Evolutionary conservation across 2,329 filamentous ascomycete genomes (phyloP).

Genomic region (Diaporthe sp.): DNA sequence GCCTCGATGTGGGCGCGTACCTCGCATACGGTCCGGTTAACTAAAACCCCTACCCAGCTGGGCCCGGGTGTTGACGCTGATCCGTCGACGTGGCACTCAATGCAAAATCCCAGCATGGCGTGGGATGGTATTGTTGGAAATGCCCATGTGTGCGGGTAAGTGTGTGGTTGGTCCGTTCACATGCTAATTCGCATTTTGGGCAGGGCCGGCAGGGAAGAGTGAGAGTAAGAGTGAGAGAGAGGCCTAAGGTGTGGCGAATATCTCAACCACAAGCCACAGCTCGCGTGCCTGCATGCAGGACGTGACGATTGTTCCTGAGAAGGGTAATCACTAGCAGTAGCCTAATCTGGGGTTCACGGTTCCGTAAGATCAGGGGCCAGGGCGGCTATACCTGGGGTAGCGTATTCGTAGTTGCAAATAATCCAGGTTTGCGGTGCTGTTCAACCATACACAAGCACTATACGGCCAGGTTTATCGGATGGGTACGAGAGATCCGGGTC

Average conservation of each 20-base stretch:
- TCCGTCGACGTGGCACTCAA: slow-evolving; percentile 19
- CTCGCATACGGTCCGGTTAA: neutral
- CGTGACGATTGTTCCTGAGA: slow-evolving; percentile 22
- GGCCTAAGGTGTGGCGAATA: slow-evolving; percentile 23
- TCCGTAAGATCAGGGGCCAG: neutral
- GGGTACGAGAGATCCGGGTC: neutral
- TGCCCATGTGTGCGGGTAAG: neutral
- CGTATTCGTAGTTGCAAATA: too few relatives aligned
- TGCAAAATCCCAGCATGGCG: neutral
- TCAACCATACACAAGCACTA: too few relatives aligned
- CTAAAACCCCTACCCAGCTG: neutral
- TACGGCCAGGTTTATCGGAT: neutral
- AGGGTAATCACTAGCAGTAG: slow-evolving; percentile 26
- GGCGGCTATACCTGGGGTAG: neutral
- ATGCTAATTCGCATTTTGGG: neutral
- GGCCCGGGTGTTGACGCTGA: neutral
- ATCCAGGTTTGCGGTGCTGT: too few relatives aligned
- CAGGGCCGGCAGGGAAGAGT: neutral
- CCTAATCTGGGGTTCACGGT: slow-evolving; percentile 1
- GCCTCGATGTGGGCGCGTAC: slow-evolving; percentile 3
- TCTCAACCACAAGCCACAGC: slow-evolving; percentile 1
- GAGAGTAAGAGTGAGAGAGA: neutral
- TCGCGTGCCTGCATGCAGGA: slow-evolving; percentile 15
- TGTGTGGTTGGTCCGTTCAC: neutral
- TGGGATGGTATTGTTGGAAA: slow-evolving; percentile 17